Conservation (phyloP, 2,329 filamentous ascomycete genomes). For the Fusarium nurragi region DNA sequence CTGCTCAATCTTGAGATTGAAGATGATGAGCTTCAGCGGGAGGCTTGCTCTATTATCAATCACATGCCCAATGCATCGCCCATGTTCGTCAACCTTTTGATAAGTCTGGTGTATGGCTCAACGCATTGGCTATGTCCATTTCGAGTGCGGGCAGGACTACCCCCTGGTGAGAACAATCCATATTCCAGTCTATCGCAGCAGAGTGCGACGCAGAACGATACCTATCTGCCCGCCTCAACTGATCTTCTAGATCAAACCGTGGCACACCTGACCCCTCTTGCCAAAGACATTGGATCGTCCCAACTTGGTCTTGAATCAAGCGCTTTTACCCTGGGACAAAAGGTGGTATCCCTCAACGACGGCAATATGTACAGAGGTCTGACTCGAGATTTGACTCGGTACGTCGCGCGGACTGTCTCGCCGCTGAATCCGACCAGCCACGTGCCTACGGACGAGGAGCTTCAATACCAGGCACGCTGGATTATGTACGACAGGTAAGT, state of each 20-base stretch:
- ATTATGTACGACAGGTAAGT: conserved; percentile 47
- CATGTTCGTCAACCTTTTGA: conserved; percentile 23
- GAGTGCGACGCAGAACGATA: background rate
- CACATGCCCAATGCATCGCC: conserved; percentile 17
- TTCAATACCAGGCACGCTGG: conserved; percentile 48
- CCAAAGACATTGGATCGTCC: accelerated
- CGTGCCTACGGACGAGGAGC: conserved; percentile 49
- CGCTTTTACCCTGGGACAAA: background rate
- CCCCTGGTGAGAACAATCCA: background rate
- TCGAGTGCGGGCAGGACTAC: background rate
- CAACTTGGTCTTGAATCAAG: accelerated
- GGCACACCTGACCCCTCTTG: background rate
- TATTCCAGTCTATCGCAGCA: background rate
- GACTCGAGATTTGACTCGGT: conserved; percentile 36
- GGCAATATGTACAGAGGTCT: conserved; percentile 21
- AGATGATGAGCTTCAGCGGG: conserved; percentile 25
- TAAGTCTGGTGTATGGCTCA: conserved; percentile 5
- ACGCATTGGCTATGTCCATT: conserved; percentile 18
- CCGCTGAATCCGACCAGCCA: conserved; percentile 45
- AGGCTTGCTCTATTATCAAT: conserved; percentile 28
- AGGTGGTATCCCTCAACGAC: conserved; percentile 5
- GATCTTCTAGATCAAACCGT: background rate
- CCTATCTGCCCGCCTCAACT: background rate
- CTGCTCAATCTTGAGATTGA: conserved; percentile 4
- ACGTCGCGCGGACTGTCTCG: conserved; percentile 43